Evolutionary conservation across 2,329 filamentous ascomycete genomes (phyloP).

Genomic region (Penicillium polonicum): DNA sequence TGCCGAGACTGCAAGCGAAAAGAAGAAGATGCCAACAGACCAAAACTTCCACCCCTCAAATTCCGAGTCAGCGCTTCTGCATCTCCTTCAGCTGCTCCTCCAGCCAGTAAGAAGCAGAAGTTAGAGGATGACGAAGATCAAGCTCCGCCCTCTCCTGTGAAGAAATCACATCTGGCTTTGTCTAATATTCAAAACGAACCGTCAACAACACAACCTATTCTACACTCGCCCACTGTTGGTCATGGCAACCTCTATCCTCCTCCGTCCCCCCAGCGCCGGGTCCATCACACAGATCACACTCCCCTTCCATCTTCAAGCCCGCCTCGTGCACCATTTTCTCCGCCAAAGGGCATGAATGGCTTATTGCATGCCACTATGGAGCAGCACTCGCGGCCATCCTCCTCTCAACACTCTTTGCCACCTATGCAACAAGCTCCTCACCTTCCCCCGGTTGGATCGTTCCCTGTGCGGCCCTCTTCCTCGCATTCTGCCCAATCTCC

Average conservation of each 20-base stretch:
- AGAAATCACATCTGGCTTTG: conserved; percentile 21
- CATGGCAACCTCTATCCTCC: conserved; percentile 20
- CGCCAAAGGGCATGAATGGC: conserved; percentile 33
- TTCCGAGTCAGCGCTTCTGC: conserved; percentile 54
- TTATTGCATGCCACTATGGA: conserved; percentile 25
- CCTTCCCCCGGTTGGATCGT: conserved; percentile 33
- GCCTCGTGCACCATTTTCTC: conserved; percentile 35
- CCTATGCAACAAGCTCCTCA: conserved; percentile 32
- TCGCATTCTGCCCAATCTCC: conserved; percentile 41
- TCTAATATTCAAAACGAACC: conserved; percentile 24
- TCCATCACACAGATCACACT: conserved; percentile 22
- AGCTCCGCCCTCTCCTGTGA: conserved; percentile 27
- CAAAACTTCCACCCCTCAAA: conserved; percentile 63
- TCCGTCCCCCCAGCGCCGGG: conserved; percentile 34
- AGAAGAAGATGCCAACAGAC: conserved; percentile 60
- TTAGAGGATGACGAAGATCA: conserved; percentile 15
- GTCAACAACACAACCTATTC: conserved; percentile 21
- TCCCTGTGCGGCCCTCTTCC: conserved; percentile 42
- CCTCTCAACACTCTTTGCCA: conserved; percentile 24
- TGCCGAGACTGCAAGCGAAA: conserved; percentile 74
- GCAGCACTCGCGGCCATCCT: conserved; percentile 22
- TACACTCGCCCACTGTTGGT: conserved; percentile 8
- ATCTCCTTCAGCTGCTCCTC: conserved; percentile 41
- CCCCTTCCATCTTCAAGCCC: conserved; percentile 26
- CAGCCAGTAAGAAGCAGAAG: conserved; percentile 24